These are phyloP conservation scores for Gnomoniopsis sp. DNA, from an alignment of 2,329 filamentous ascomycete genomes.

Conservation along the genomic window DNA sequence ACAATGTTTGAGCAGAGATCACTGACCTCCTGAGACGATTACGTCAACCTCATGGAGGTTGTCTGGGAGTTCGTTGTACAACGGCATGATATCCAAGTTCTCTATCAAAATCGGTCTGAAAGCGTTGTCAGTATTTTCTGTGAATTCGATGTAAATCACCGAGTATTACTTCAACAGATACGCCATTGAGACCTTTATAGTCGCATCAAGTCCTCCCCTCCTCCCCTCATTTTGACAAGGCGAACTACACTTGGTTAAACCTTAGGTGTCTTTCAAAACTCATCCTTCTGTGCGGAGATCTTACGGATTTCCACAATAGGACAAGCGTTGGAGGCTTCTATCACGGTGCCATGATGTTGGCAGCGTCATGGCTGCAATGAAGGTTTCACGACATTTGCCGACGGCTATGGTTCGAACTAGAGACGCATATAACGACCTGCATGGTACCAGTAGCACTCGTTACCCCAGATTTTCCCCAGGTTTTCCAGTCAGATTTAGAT, in stretches of 20 bases:
- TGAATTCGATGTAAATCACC: neutral
- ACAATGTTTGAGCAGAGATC: neutral
- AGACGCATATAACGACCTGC: neutral
- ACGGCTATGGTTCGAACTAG: neutral
- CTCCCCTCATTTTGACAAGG: neutral
- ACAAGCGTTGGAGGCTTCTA: neutral
- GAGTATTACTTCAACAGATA: neutral
- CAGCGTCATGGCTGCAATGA: neutral
- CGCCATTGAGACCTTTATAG: neutral
- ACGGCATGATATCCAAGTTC: neutral
- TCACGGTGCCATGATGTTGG: neutral
- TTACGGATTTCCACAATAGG: neutral
- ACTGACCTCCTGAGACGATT: slow-evolving; percentile 45
- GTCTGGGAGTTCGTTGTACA: slow-evolving; percentile 21
- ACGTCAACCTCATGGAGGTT: slow-evolving; percentile 44
- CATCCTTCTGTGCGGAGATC: neutral
- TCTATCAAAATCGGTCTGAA: neutral
- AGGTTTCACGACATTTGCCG: neutral
- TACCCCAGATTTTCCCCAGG: neutral
- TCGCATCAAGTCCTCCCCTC: neutral
- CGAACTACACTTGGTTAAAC: neutral
- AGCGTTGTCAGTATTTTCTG: neutral
- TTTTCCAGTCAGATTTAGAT: neutral
- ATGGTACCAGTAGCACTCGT: neutral
- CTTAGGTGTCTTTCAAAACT: neutral